Percentiles rank a stretch among this genome's conserved stretches.
Conservation (phyloP, 2,329 filamentous ascomycete species). For the Blumeria hordei region DNA sequence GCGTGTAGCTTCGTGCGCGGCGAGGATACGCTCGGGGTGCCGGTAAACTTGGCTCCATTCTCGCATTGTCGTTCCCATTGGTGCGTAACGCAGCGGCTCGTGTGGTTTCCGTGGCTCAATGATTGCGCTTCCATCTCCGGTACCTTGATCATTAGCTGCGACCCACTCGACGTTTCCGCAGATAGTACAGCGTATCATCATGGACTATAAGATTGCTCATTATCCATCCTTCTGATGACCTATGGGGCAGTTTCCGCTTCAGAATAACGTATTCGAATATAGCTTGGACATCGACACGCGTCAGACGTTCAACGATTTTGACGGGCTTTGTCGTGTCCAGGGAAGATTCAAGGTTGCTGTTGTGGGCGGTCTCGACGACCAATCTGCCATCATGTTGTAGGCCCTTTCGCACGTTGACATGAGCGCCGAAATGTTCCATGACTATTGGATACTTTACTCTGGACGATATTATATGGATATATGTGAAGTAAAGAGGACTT, state of each 20-base stretch:
- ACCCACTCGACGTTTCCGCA: background rate
- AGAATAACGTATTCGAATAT: background rate
- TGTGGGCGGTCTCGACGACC: background rate
- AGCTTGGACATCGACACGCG: background rate
- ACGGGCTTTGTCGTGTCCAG: background rate
- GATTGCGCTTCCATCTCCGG: background rate
- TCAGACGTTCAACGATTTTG: background rate
- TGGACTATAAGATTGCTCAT: background rate
- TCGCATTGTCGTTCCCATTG: background rate
- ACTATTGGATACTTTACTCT: no score
- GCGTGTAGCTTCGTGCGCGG: background rate
- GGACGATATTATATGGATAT: no score
- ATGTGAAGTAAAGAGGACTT: no score
- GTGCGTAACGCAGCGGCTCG: background rate
- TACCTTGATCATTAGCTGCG: background rate
- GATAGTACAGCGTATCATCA: background rate
- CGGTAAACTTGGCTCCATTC: background rate
- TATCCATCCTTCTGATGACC: background rate
- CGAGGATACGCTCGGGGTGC: background rate
- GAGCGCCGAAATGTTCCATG: background rate
- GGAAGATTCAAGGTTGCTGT: background rate
- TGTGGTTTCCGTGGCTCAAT: background rate
- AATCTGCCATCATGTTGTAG: background rate
- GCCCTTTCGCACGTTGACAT: background rate
- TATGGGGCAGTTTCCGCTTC: background rate